These are phyloP conservation scores for Penicillium canariense DNA, from an alignment of 495 filamentous ascomycete genomes.

Conservation along the genomic window DNA sequence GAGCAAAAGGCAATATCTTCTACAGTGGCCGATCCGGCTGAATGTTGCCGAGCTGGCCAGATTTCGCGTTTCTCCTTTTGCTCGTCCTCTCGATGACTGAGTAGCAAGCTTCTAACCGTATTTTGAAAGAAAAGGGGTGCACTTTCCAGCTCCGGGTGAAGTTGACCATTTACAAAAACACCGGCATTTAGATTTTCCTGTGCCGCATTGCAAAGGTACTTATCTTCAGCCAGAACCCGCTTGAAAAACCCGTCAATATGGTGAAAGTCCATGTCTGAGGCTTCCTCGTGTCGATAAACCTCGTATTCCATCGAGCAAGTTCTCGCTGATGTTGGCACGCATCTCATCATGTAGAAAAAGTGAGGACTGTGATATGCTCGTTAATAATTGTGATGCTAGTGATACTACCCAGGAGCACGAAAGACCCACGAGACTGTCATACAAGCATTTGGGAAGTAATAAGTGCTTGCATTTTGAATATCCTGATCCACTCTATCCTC, in stretches of 20 bases:
- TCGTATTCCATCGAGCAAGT: slow-evolving; percentile 44
- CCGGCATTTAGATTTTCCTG: slow-evolving; percentile 48
- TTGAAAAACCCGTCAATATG: slow-evolving; percentile 42
- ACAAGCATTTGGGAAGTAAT: slow-evolving; percentile 48
- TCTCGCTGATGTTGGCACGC: slow-evolving; percentile 36
- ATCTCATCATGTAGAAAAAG: slow-evolving; percentile 47
- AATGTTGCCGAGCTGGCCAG: slow-evolving; percentile 47
- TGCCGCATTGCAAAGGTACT: slow-evolving; percentile 41
- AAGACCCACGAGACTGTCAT: slow-evolving; percentile 49
- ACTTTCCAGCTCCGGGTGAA: slow-evolving; percentile 45
- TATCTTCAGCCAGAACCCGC: slow-evolving; percentile 44
- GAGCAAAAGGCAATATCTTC: slow-evolving; percentile 40
- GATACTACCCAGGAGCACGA: too few relatives aligned
- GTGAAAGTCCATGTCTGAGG: slow-evolving; percentile 38
- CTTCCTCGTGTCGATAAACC: slow-evolving; percentile 43
- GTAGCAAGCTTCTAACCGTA: slow-evolving; percentile 36
- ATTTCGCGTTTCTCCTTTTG: slow-evolving; percentile 37
- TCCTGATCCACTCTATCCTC: slow-evolving; percentile 36
- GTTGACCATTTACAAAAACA: slow-evolving; percentile 47
- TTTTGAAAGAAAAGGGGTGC: slow-evolving; percentile 49
- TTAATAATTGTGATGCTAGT: neutral
- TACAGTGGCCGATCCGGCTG: slow-evolving; percentile 24
- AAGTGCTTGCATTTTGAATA: slow-evolving; percentile 42
- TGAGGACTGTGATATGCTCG: slow-evolving; percentile 38
- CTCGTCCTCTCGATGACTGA: slow-evolving; percentile 37